These are phyloP conservation scores for Multifurca ochricompacta DNA, from an alignment of 768 basidiomycete species.

Conservation along the genomic window DNA sequence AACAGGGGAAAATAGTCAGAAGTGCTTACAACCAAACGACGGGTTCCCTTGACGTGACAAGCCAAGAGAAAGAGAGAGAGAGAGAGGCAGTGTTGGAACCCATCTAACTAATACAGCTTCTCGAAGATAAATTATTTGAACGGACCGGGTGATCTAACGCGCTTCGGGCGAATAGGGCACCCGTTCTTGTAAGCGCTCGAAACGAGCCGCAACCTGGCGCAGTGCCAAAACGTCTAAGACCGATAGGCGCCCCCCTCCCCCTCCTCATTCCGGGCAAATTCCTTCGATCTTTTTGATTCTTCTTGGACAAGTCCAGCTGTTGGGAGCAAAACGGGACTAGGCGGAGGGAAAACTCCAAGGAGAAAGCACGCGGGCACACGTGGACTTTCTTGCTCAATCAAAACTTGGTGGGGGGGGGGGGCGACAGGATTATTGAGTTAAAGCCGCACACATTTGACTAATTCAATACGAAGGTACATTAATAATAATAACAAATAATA, in stretches of 20 bases:
- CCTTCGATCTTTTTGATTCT: not conserved
- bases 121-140: slow-evolving; percentile 3
- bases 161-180: slow-evolving; percentile 4
- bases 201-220: not conserved
- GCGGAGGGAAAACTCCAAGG: not conserved
- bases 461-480: too few relatives aligned
- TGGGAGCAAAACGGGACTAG: slow-evolving; percentile 1
- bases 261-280: too few relatives aligned
- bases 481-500: too few relatives aligned
- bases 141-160: slow-evolving; percentile 5
- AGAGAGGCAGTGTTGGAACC: not conserved
- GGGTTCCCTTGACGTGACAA: slow-evolving; percentile 11
- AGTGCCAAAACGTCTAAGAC: not conserved
- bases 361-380: not conserved
- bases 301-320: not conserved
- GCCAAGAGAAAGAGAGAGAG: too few relatives aligned
- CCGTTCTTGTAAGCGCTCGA: slow-evolving; percentile 5
- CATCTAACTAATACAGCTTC: slow-evolving; percentile 7
- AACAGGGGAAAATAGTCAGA: slow-evolving; percentile 5
- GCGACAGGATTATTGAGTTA: not conserved
- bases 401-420: not conserved
- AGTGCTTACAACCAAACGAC: not conserved
- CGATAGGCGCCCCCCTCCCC: not conserved
- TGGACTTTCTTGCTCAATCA: not conserved
- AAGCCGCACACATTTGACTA: too few relatives aligned